Conservation (phyloP, 2,329 filamentous ascomycete species). For the Dothidotthia symphoricarpi region DNA sequence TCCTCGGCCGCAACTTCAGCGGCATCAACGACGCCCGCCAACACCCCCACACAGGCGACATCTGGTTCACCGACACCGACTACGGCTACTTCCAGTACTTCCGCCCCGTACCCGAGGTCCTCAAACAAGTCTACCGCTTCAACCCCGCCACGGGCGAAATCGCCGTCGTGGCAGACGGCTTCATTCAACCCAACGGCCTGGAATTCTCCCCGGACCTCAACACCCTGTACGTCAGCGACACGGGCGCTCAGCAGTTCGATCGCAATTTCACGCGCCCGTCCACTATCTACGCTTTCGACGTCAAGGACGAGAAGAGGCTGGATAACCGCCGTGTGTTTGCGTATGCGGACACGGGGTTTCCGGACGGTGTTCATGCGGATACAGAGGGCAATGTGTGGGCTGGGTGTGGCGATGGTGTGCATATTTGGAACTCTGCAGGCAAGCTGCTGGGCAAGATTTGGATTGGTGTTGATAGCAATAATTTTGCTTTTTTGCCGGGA, state of each 20-base stretch:
- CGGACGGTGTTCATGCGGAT: constrained; percentile 60
- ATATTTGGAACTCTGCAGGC: constrained; percentile 54
- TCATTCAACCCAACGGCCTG: constrained; percentile 48
- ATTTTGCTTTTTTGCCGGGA: constrained; percentile 40
- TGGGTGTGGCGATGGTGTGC: constrained; percentile 55
- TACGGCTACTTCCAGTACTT: constrained; percentile 36
- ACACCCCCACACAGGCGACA: constrained; percentile 45
- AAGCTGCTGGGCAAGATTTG: constrained; percentile 58
- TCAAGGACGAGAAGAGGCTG: constrained; percentile 40
- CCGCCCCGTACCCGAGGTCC: constrained; percentile 32
- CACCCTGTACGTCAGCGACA: constrained; percentile 49
- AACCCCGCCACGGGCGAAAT: constrained; percentile 43
- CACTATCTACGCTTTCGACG: constrained; percentile 46
- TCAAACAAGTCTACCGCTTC: constrained; percentile 46
- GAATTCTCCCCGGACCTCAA: constrained; percentile 47
- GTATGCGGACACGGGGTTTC: constrained; percentile 53
- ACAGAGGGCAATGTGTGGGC: constrained; percentile 56
- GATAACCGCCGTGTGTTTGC: constrained; percentile 53
- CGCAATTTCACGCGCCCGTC: constrained; percentile 42
- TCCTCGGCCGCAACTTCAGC: constrained; percentile 49
- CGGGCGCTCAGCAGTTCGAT: constrained; percentile 43
- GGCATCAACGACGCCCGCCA: constrained; percentile 46
- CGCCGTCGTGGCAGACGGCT: constrained; percentile 43
- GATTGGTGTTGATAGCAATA: constrained; percentile 43
- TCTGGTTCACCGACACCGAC: constrained; percentile 53